These are phyloP conservation scores for Lachnellula subtilissima DNA, from an alignment of 2,329 filamentous ascomycete genomes.

Conservation along the genomic window DNA sequence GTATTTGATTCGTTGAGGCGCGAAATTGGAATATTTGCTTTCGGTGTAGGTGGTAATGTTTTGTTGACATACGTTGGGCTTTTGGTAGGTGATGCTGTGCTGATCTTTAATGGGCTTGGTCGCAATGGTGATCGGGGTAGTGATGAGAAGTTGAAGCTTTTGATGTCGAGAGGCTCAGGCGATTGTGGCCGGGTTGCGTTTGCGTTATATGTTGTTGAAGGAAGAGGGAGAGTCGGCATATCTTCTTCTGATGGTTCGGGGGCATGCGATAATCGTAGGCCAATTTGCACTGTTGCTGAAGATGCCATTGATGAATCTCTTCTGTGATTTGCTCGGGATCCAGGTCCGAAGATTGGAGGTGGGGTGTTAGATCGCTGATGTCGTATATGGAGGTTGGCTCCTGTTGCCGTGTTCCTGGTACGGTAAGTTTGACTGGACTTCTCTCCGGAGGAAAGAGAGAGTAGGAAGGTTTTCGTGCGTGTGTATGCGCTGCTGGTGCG, in stretches of 20 bases:
- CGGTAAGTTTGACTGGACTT: not conserved
- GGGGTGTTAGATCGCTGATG: slow-evolving; percentile 27
- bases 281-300: slow-evolving; percentile 67
- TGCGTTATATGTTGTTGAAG: slow-evolving; percentile 34
- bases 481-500: slow-evolving; percentile 4
- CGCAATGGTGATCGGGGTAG: not conserved
- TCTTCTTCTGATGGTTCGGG: slow-evolving; percentile 18
- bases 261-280: slow-evolving; percentile 58
- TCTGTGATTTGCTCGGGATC: slow-evolving; percentile 27
- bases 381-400: slow-evolving; percentile 28
- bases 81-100: not conserved
- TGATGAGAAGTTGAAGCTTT: slow-evolving; percentile 2
- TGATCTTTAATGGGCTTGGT: not conserved
- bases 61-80: slow-evolving; percentile 4
- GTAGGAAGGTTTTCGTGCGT: slow-evolving; percentile 26
- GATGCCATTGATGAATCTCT: slow-evolving; percentile 60
- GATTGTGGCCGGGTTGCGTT: slow-evolving; percentile 27
- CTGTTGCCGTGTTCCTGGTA: slow-evolving; percentile 5
- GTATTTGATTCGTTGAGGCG: not conserved
- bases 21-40: slow-evolving; percentile 23
- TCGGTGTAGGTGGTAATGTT: slow-evolving; percentile 11
- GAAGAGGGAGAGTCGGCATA: slow-evolving; percentile 16
- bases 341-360: slow-evolving; percentile 16
- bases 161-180: slow-evolving; percentile 14
- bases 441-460: slow-evolving; percentile 26